Percentiles rank a stretch among this genome's conserved stretches.
phyloP scores from a whole-genome alignment of 169 alveolate species.

The Babesia microti region DNA sequence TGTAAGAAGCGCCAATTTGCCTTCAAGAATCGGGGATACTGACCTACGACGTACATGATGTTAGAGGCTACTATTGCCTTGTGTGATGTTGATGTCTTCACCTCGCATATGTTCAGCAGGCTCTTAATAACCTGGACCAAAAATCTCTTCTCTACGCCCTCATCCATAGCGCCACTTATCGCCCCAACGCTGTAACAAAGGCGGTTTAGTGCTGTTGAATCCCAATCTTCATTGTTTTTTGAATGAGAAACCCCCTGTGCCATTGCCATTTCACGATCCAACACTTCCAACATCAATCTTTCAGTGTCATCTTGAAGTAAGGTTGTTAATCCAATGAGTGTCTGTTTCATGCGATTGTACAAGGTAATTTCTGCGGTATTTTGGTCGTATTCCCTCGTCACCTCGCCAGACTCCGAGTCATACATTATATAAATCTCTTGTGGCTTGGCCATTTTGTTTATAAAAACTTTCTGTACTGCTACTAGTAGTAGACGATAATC shows the following conservation, averaged over 20 bases:
- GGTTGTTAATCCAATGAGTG: constrained; percentile 85
- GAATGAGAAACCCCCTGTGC: constrained; percentile 45
- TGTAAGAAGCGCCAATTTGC: constrained; percentile 93
- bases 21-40: constrained; percentile 93
- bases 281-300: constrained; percentile 75
- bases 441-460: constrained; percentile 91
- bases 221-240: constrained; percentile 50
- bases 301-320: constrained; percentile 87
- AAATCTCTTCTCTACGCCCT: constrained; percentile 85
- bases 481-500: constrained; percentile 55
- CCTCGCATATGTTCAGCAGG: constrained; percentile 89
- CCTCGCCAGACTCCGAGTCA: constrained; percentile 81
- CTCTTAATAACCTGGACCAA: constrained; percentile 84
- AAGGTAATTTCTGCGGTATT: constrained; percentile 91
- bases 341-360: constrained; percentile 89
- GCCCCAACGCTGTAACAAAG: constrained; percentile 94
- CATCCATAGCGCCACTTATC: constrained; percentile 91
- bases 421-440: constrained; percentile 81
- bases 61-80: constrained; percentile 92
- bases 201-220: constrained; percentile 74
- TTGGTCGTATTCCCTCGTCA: constrained; percentile 71
- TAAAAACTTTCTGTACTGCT: constrained; percentile 68
- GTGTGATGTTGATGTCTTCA: constrained; percentile 90
- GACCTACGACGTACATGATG: constrained; percentile 99
- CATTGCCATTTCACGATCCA: constrained; percentile 75